These are phyloP conservation scores for Fusarium sp. DNA, from an alignment of 2,329 filamentous ascomycete genomes.

Conservation along the genomic window DNA sequence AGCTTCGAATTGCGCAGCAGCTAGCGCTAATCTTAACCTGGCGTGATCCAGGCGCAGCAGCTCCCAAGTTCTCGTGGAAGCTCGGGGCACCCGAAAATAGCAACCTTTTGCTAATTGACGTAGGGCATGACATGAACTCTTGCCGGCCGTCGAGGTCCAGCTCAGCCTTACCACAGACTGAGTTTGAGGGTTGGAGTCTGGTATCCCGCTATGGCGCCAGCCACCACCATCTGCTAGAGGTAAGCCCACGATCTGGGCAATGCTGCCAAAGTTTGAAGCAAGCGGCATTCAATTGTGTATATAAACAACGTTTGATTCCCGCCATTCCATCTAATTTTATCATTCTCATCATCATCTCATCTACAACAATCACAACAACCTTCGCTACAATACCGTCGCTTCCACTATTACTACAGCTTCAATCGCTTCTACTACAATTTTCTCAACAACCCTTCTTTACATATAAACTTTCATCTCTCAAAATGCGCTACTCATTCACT, in stretches of 20 bases:
- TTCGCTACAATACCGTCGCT: neutral
- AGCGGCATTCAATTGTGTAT: neutral
- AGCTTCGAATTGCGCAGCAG: neutral
- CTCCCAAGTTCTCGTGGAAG: neutral
- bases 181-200: neutral
- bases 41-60: slow-evolving; percentile 15
- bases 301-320: slow-evolving; percentile 4
- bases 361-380: neutral
- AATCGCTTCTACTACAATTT: neutral
- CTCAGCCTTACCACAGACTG: slow-evolving; percentile 7
- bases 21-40: slow-evolving; percentile 13
- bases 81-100: slow-evolving; percentile 25
- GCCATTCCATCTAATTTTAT: neutral
- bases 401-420: neutral
- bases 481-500: slow-evolving; percentile 36
- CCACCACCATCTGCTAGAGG: neutral
- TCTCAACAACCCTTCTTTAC: neutral
- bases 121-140: neutral
- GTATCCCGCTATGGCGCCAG: neutral
- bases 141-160: neutral
- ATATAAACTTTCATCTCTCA: neutral
- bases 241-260: neutral
- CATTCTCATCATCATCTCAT: slow-evolving; percentile 17
- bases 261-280: neutral
- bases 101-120: neutral